Conservation (phyloP, 2,329 filamentous ascomycete genomes). For the Beauveria bassiana region DNA sequence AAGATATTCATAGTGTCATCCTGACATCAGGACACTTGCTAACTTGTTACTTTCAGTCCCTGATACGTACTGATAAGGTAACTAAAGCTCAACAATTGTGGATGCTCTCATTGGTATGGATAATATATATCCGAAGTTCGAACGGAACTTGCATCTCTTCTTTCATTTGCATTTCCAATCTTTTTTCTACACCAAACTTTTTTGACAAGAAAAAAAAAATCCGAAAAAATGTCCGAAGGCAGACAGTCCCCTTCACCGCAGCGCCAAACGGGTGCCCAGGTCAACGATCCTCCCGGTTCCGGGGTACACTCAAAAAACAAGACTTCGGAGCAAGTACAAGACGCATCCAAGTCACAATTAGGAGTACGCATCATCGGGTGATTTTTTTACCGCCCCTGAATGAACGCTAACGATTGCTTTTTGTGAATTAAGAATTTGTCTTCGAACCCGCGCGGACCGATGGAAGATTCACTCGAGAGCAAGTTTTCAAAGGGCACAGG, state of each 20-base stretch:
- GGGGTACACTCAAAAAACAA: background rate
- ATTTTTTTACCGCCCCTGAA: background rate
- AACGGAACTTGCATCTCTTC: too few relatives aligned
- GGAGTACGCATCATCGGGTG: background rate
- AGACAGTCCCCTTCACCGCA: background rate
- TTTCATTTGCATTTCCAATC: background rate
- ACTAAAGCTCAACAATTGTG: background rate
- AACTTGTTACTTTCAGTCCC: background rate
- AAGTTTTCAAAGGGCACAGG: constrained; percentile 3
- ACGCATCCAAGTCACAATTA: background rate
- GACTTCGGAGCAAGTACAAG: background rate
- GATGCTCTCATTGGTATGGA: background rate
- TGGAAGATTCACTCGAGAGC: constrained; percentile 1
- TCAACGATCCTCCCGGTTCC: background rate
- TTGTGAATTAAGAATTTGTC: background rate
- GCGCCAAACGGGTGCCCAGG: constrained; percentile 1
- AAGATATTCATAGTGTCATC: background rate
- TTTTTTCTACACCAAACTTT: background rate
- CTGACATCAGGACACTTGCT: background rate
- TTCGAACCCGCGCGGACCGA: background rate
- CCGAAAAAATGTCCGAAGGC: constrained; percentile 2
- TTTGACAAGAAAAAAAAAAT: background rate
- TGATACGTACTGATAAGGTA: background rate
- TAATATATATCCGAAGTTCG: background rate
- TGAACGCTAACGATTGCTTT: background rate